Evolutionary conservation across 495 filamentous ascomycete species (phyloP).

Genomic region (Pyrenula massariospora): DNA sequence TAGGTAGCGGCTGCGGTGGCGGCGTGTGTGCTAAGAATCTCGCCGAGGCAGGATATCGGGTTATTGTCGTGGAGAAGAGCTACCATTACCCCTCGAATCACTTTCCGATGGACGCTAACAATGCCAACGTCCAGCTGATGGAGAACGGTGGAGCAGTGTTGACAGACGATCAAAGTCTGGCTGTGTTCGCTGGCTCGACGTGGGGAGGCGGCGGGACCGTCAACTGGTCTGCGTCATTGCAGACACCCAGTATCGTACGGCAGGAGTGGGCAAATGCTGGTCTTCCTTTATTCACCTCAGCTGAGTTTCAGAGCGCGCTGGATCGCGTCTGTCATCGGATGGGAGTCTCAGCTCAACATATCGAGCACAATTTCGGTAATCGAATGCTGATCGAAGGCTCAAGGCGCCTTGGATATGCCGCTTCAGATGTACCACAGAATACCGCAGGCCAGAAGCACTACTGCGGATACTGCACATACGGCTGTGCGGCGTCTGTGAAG

Average conservation of each 20-base stretch:
- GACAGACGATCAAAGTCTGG: slow-evolving; percentile 53
- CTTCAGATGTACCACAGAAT: slow-evolving; percentile 68
- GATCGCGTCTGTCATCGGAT: slow-evolving; percentile 64
- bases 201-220: slow-evolving; percentile 84
- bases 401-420: slow-evolving; percentile 60
- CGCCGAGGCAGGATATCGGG: slow-evolving; percentile 58
- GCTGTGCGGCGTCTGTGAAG: slow-evolving; percentile 62
- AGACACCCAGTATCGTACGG: slow-evolving; percentile 69
- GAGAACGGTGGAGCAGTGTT: slow-evolving; percentile 40
- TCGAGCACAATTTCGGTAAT: slow-evolving; percentile 63
- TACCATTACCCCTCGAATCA: slow-evolving; percentile 60
- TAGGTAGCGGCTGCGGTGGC: slow-evolving; percentile 84
- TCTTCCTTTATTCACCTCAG: slow-evolving; percentile 66
- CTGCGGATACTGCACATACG: slow-evolving; percentile 69
- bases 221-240: slow-evolving; percentile 80
- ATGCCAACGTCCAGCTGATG: slow-evolving; percentile 49
- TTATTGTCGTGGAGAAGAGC: slow-evolving; percentile 75
- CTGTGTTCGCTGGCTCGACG: slow-evolving; percentile 53
- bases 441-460: slow-evolving; percentile 57
- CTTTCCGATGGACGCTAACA: slow-evolving; percentile 57
- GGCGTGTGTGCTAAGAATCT: slow-evolving; percentile 72
- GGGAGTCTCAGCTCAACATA: slow-evolving; percentile 59
- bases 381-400: slow-evolving; percentile 60
- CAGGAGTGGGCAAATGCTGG: slow-evolving; percentile 68
- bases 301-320: slow-evolving; percentile 62